Evolutionary conservation across 306 rosid genomes (phyloP), one percentile per base, ranked within the genome.

Genomic region (Vigna radiata): DNA sequence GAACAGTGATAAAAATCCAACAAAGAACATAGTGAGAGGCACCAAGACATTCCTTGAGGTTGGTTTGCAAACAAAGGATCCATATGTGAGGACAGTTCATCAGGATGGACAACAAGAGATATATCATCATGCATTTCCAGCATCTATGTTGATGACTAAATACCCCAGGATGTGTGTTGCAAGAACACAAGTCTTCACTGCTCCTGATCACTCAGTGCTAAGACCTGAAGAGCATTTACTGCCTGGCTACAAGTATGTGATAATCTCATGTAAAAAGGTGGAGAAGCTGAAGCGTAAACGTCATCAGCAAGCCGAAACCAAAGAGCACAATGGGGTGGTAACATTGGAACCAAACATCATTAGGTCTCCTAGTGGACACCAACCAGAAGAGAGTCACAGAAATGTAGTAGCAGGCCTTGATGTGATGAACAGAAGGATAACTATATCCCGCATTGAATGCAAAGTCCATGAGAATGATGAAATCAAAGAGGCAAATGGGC

Each of bases 111-210:
- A 39, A 69, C 81, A 73, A 62, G 90, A 90, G 52, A 63, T 63
- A 75, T 87, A 79, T 62, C 76, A 49, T 7, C 78, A 80, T 69
- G 90, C 77, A n/a, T 33, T 89, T 36, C 82, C 85, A 25, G 94
- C 87, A 15, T 73, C 87, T 4, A 66, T 36, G 62, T 43, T 92
- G 86, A 81, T 89, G 81, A 68, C 85, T 12, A 89, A 86, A 70
- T 81, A 89, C 62, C 93, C 92, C 1, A 92, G 92, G 0, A 90
- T 80, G 81, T 83, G 73, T 36, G 76, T 88, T 27, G 87, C 93
- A 14, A 75, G 15, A 36, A 87, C 90, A 0, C 85, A 87, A 46
- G 89, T 92, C 13, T 88, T 87, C 86, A 87, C 4, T 74, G 79
- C 78, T 70, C 96, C 96, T n/a, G 87, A 88, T 3, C 72, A 80